phyloP scores from a whole-genome alignment of 352 stramenopile species.

The Pythium myriotylum region DNA sequence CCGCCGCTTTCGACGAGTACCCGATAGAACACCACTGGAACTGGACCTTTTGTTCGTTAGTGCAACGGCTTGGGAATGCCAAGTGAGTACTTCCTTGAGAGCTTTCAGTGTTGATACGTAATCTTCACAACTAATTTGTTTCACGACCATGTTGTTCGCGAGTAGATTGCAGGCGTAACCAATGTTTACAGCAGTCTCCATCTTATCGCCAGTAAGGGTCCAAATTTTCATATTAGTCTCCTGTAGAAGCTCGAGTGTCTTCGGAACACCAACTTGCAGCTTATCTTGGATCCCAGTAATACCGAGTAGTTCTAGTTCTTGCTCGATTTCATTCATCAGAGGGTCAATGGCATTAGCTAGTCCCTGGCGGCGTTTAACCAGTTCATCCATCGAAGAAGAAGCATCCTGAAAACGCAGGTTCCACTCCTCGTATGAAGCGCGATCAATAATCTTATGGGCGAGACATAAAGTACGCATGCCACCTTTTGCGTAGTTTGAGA shows the following conservation, averaged over 20 bases:
- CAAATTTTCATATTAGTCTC: constrained; percentile 93
- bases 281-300: constrained; percentile 94
- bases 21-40: neutral
- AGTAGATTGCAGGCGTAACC: constrained; percentile 91
- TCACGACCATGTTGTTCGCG: constrained; percentile 75
- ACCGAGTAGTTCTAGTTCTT: constrained; percentile 76
- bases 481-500: constrained; percentile 65
- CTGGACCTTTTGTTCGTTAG: constrained; percentile 7
- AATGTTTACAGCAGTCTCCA: constrained; percentile 96
- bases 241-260: constrained; percentile 83
- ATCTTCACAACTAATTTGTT: constrained; percentile 61
- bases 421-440: constrained; percentile 58
- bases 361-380: constrained; percentile 72
- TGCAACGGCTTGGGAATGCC: constrained; percentile 18
- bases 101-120: constrained; percentile 55
- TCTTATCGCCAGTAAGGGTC: constrained; percentile 95
- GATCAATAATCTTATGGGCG: constrained; percentile 60
- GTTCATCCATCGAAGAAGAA: constrained; percentile 62
- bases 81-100: constrained; percentile 50
- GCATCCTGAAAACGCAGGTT: constrained; percentile 56
- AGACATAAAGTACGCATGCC: constrained; percentile 84
- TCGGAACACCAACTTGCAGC: constrained; percentile 89
- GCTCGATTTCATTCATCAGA: constrained; percentile 85
- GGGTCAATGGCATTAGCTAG: constrained; percentile 69
- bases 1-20: constrained; percentile 5